A percentile compares a stretch with the other conserved stretches of the same genome.
These are phyloP conservation scores for Cetraspora pellucida DNA, from an alignment of 192 early-diverging fungal species.

Conservation along the genomic window DNA sequence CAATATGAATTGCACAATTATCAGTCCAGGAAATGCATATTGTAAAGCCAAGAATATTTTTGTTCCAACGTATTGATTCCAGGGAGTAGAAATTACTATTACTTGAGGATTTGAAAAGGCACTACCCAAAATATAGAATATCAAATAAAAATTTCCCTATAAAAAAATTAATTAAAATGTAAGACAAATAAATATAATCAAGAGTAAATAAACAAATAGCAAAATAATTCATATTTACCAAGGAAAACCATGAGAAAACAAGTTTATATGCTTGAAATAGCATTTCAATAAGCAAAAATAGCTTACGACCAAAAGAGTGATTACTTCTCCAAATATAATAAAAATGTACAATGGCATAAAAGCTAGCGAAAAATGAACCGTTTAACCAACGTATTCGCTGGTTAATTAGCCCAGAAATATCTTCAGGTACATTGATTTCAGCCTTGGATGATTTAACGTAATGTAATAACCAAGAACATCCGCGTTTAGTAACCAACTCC, in stretches of 20 bases:
- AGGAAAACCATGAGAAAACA: slow-evolving; percentile 88
- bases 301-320: slow-evolving; percentile 72
- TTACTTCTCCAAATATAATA: slow-evolving; percentile 75
- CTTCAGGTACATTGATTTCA: slow-evolving; percentile 82
- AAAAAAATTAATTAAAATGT: slow-evolving; percentile 28
- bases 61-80: slow-evolving; percentile 43
- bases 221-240: slow-evolving; percentile 53
- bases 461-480: slow-evolving; percentile 69
- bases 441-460: slow-evolving; percentile 72
- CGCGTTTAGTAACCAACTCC: slow-evolving; percentile 78
- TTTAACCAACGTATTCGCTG: slow-evolving; percentile 97
- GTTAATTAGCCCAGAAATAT: slow-evolving; percentile 86
- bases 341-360: slow-evolving; percentile 83
- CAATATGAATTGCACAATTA: slow-evolving; percentile 83
- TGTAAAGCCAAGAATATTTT: slow-evolving; percentile 48
- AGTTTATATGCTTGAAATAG: slow-evolving; percentile 79
- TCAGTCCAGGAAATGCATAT: slow-evolving; percentile 70
- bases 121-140: slow-evolving; percentile 80
- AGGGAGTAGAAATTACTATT: slow-evolving; percentile 36
- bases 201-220: too few relatives aligned
- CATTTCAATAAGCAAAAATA: slow-evolving; percentile 77
- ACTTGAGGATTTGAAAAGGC: slow-evolving; percentile 43
- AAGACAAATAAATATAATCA: neutral
- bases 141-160: slow-evolving; percentile 86
- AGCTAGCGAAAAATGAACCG: slow-evolving; percentile 90